Evolutionary conservation across 306 rosid genomes (phyloP).

Genomic region (Sechiopsis laciniata): DNA sequence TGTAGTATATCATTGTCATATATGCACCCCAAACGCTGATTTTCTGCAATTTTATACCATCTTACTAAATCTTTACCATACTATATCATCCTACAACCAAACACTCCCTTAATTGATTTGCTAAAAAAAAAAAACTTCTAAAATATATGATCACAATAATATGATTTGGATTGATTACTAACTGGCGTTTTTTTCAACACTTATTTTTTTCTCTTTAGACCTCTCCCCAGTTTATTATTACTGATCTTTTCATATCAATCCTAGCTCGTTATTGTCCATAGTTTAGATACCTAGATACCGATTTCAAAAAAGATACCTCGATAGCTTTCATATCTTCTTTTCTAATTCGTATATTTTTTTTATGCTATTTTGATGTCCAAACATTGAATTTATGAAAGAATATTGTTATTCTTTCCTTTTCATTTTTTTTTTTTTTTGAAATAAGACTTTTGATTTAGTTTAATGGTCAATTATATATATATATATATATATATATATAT

Average conservation of each 20-base stretch:
- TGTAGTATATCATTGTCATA: too few species aligned
- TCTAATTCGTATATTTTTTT: too few species aligned
- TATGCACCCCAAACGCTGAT: too few species aligned
- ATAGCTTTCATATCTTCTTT: neutral
- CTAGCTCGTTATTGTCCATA: slow-evolving; percentile 2
- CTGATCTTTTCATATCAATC: neutral
- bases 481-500: too few species aligned
- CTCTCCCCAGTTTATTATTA: neutral
- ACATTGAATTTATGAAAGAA: neutral
- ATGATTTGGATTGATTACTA: neutral
- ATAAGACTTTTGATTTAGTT: neutral
- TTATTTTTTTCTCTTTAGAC: neutral
- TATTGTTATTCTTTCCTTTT: too few species aligned
- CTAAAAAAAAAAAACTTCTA: neutral
- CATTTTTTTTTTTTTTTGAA: neutral
- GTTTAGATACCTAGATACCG: slow-evolving; percentile 5
- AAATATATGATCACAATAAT: neutral
- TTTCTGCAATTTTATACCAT: too few species aligned
- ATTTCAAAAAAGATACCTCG: too few species aligned
- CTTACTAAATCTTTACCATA: too few species aligned
- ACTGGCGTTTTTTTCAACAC: neutral
- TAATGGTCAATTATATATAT: neutral
- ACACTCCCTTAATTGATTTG: too few species aligned
- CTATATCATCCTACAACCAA: too few species aligned
- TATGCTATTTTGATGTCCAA: neutral